Base-by-base conservation (phyloP, 108 stramenopile genomes). In the Aurantiochytrium sp. region DNA sequence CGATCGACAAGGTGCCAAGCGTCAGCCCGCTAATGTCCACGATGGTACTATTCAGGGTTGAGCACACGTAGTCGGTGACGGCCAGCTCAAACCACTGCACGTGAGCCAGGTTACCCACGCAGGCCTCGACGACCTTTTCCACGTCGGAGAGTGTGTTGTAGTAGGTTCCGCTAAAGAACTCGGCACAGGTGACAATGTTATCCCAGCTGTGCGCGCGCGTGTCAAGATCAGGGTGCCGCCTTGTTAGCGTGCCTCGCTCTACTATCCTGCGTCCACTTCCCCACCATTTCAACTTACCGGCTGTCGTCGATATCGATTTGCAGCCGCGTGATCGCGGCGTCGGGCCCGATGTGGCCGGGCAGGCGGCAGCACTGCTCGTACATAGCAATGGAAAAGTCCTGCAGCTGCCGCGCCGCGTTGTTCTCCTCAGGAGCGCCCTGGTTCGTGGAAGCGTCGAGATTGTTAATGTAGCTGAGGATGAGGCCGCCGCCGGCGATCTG, bases 291-390 rank as follows among this genome's bases (percentile, higher is more conserved):
- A n/a, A n/a, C 59, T 34, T 65, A 65, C 59, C 59, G 59, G 8
- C 19, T 6, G 34, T 65, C 1, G 3, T 65, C 59, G 19, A 27
- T 15, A 1, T 30, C 59, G 34, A 65, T 65, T 8, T 6, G 12
- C 0, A 65, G 59, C 10, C 59, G 27, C 6, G 59, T 65, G 27
- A 65, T 65, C 32, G 59, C 59, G 27, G 59, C 59, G 19, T 65
- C 24, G 8, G 59, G 1, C 15, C 34, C 32, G 1, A 65, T 2
- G 32, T 27, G 45, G 30, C 45, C 73, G 12, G 73, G 24, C 21
- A 48, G 24, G 45, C 39, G 73, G 45, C 73, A 81, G 45, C 73
- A 81, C 45, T 48, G 73, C 8, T 81, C 73, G 73, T 81, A 81
- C 73, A 81, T 81, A 10, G 73, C 73, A 48, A 81, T 24, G 39